Percentiles rank a stretch among this genome's conserved stretches.
Evolutionary conservation across 2,329 filamentous ascomycete genomes (phyloP).

Genomic region (Ophiognomonia clavigignenti-juglandacearum): DNA sequence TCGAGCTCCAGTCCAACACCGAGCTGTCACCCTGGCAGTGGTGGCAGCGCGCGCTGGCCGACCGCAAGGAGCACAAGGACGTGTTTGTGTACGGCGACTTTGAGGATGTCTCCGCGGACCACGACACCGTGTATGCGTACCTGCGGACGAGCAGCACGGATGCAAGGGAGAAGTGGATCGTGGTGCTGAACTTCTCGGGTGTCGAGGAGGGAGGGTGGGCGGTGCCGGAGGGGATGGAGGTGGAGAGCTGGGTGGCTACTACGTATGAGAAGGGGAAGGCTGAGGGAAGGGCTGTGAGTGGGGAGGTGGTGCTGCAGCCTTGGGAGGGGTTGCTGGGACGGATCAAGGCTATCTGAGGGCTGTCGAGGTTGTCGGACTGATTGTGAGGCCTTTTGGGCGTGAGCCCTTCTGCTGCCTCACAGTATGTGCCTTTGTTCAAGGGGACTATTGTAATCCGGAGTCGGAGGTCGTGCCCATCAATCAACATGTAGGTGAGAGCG

Average conservation of each 20-base stretch:
- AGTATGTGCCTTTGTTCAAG: too few relatives aligned
- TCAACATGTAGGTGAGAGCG: too few relatives aligned
- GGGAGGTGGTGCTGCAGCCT: conserved; percentile 19
- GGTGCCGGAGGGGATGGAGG: conserved; percentile 18
- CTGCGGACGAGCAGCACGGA: conserved; percentile 19
- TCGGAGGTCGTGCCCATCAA: too few relatives aligned
- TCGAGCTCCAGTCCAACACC: conserved; percentile 30
- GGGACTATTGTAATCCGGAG: too few relatives aligned
- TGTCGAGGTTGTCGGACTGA: not conserved
- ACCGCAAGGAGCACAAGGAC: conserved; percentile 57
- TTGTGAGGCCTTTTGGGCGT: too few relatives aligned
- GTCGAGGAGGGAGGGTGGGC: conserved; percentile 21
- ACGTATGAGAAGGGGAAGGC: conserved; percentile 21
- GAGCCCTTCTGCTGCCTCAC: too few relatives aligned
- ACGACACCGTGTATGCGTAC: conserved; percentile 19
- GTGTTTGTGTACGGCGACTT: conserved; percentile 63
- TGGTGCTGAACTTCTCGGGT: conserved; percentile 25
- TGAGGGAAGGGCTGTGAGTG: conserved; percentile 18
- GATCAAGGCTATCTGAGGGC: not conserved
- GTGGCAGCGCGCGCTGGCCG: conserved; percentile 54
- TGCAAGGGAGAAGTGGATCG: conserved; percentile 23
- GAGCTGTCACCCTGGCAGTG: conserved; percentile 32
- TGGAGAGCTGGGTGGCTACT: conserved; percentile 20
- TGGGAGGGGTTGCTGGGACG: conserved; percentile 25
- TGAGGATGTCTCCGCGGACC: conserved; percentile 20